A percentile compares a stretch with the other conserved stretches of the same genome.
These are phyloP conservation scores for Lolium perenne DNA, from an alignment of 176 grass and related monocot genomes.

Conservation along the genomic window DNA sequence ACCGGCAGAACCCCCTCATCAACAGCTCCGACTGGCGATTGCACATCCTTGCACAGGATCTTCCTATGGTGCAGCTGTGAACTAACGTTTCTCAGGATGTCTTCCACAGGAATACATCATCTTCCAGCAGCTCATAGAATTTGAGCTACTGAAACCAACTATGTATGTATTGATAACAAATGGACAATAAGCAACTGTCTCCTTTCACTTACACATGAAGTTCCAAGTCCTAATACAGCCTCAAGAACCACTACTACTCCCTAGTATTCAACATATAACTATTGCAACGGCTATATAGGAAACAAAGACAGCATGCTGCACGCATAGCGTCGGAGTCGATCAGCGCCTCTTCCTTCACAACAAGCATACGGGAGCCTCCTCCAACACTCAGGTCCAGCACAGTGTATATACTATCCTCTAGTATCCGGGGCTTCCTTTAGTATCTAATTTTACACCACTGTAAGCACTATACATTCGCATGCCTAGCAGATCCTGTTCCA, in stretches of 20 bases:
- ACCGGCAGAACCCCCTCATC: no score
- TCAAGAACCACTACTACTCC: neutral
- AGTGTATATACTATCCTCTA: neutral
- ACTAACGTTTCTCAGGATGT: no score
- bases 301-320: slow-evolving; percentile 33
- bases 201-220: slow-evolving; percentile 8
- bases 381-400: neutral
- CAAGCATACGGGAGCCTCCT: neutral
- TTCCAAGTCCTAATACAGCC: slow-evolving; percentile 19
- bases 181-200: neutral
- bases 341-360: neutral
- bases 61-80: no score
- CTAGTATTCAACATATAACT: neutral
- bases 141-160: neutral
- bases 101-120: no score
- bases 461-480: slow-evolving; percentile 45
- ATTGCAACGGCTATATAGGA: slow-evolving; percentile 4
- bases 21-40: no score
- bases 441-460: slow-evolving; percentile 40
- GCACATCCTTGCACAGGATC: no score
- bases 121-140: neutral
- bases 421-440: neutral
- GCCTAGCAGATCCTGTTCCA: slow-evolving; percentile 1
- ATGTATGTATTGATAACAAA: neutral
- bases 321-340: neutral